Conservation (phyloP, 1,284 basidiomycete species). For the Tilletiopsis washingtonensis region DNA sequence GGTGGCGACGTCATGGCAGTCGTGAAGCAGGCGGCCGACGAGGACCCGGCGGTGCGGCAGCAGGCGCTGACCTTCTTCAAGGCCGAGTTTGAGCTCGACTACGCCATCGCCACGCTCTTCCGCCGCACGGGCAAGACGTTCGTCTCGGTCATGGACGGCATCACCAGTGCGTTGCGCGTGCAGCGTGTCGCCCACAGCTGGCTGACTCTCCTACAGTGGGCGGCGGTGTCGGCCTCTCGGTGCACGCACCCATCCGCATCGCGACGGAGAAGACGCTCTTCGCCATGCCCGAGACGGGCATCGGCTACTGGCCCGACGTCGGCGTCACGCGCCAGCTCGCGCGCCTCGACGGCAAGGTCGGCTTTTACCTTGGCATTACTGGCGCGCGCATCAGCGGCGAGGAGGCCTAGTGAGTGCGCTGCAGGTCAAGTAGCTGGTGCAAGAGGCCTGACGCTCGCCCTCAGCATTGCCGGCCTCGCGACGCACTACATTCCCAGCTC, state of each 20-base stretch:
- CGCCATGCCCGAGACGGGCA: conserved; percentile 71
- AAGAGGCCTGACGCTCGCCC: neutral
- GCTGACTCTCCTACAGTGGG: conserved; percentile 65
- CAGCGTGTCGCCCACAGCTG: conserved; percentile 79
- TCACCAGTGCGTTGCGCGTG: conserved; percentile 58
- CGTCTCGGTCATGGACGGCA: conserved; percentile 25
- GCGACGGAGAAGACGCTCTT: conserved; percentile 80
- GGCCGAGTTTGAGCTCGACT: conserved; percentile 88
- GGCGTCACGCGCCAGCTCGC: conserved; percentile 85
- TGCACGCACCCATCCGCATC: conserved; percentile 82
- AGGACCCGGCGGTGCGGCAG: conserved; percentile 45
- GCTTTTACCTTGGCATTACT: conserved; percentile 88
- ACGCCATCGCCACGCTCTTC: conserved; percentile 60
- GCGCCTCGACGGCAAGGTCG: conserved; percentile 80
- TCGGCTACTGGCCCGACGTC: conserved; percentile 64
- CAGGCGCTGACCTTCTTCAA: conserved; percentile 77
- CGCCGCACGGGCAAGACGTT: conserved; percentile 5
- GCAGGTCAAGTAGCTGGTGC: neutral
- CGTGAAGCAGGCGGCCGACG: conserved; percentile 21
- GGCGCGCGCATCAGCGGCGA: conserved; percentile 49
- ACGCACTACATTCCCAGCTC: conserved; percentile 37
- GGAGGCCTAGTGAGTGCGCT: conserved; percentile 26
- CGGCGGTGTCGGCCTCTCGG: conserved; percentile 82
- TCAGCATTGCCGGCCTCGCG: conserved; percentile 29
- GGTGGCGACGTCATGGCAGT: conserved; percentile 81